A percentile compares a stretch with the other conserved stretches of the same genome.
Evolutionary conservation across 495 filamentous ascomycete genomes (phyloP).

Genomic region (Penicillium manginii): DNA sequence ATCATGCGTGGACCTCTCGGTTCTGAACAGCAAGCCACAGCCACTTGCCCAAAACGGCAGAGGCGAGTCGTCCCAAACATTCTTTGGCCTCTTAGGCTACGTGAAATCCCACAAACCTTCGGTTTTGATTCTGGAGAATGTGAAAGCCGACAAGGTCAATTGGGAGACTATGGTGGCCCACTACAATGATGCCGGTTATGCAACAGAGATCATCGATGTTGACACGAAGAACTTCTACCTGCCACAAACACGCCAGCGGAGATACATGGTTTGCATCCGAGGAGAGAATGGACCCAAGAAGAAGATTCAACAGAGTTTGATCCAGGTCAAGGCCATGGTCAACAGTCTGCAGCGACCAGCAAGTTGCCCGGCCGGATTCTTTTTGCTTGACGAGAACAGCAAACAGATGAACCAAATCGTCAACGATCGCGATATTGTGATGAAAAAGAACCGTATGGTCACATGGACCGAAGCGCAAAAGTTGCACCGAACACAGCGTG

Average conservation of each 20-base stretch:
- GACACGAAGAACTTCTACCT: constrained; percentile 81
- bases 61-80: constrained; percentile 75
- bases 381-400: constrained; percentile 63
- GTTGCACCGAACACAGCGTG: constrained; percentile 40
- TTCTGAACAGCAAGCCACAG: constrained; percentile 42
- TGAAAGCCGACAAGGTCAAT: constrained; percentile 52
- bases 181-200: constrained; percentile 61
- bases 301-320: too few species aligned
- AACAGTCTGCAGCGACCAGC: constrained; percentile 55
- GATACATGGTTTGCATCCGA: constrained; percentile 72
- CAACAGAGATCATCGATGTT: constrained; percentile 42
- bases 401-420: constrained; percentile 54
- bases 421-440: constrained; percentile 32
- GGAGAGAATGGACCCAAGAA: constrained; percentile 24
- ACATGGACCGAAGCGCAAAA: background rate
- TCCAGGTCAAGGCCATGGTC: background rate
- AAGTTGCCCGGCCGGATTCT: constrained; percentile 65
- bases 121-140: constrained; percentile 77
- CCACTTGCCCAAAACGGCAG: constrained; percentile 40
- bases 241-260: constrained; percentile 75
- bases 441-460: background rate
- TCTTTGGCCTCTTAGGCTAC: constrained; percentile 64
- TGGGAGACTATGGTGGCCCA: constrained; percentile 59
- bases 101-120: constrained; percentile 58
- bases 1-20: constrained; percentile 74